Conservation (phyloP, 225 moss, liverwort and hornwort species). For the Rhytidiadelphus loreus region DNA sequence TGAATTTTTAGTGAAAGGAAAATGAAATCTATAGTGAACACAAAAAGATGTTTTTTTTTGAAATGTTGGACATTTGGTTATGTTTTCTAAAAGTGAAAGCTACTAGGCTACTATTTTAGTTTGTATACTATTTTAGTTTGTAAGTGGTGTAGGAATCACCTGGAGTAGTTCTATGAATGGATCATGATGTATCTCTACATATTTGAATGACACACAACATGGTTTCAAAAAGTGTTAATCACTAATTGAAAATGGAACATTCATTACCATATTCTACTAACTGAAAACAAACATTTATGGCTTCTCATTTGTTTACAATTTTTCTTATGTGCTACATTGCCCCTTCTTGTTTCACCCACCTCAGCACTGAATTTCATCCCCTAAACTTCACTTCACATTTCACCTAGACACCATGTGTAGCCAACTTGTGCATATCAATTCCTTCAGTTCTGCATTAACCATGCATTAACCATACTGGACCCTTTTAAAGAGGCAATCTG, state of each 20-base stretch:
- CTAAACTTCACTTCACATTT: background rate
- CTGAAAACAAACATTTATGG: background rate
- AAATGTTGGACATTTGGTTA: background rate
- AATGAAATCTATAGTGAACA: background rate
- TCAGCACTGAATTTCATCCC: background rate
- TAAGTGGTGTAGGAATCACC: background rate
- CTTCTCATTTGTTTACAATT: background rate
- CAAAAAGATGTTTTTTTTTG: background rate
- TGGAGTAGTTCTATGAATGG: background rate
- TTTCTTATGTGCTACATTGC: background rate
- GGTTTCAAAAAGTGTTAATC: background rate
- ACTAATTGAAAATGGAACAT: background rate
- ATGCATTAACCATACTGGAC: background rate
- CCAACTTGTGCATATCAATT: background rate
- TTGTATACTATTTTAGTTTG: too few relatives aligned
- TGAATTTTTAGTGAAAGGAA: background rate
- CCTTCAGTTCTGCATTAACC: background rate
- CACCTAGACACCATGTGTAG: background rate
- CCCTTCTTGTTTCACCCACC: background rate
- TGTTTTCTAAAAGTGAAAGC: background rate
- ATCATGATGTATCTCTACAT: background rate
- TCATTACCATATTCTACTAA: background rate
- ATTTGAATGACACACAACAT: background rate
- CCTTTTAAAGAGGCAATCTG: background rate
- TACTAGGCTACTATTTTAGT: fast-evolving